Evolutionary conservation across 2,329 filamentous ascomycete genomes (phyloP).

Genomic region (Magnaporthiopsis rhizophila): DNA sequence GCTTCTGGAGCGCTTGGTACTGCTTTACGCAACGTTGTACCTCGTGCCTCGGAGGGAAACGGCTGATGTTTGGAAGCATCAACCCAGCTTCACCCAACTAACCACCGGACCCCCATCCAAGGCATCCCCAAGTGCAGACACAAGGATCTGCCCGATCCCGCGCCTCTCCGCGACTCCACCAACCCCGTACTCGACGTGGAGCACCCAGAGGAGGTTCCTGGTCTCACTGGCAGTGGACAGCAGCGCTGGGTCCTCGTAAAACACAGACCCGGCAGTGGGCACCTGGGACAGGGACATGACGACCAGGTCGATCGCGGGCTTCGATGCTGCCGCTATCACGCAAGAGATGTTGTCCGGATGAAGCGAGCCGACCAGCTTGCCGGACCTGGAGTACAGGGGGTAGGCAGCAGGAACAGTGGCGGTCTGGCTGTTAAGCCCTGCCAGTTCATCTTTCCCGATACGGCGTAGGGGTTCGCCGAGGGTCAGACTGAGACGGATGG

Average conservation of each 20-base stretch:
- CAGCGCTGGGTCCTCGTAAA: not conserved
- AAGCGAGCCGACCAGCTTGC: not conserved
- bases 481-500: not conserved
- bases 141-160: not conserved
- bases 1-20: no score
- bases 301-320: not conserved
- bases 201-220: not conserved
- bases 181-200: not conserved
- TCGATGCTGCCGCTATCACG: not conserved
- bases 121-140: not conserved
- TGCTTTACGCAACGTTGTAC: no score
- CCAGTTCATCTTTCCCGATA: not conserved
- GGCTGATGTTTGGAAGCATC: no score
- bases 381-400: not conserved
- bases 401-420: not conserved
- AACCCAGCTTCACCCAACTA: not conserved
- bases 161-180: not conserved
- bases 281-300: not conserved
- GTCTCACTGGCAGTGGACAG: not conserved
- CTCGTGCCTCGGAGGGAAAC: no score
- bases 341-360: not conserved
- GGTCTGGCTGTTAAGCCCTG: not conserved
- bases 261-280: not conserved
- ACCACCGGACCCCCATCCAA: not conserved
- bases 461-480: not conserved